Evolutionary conservation across 768 basidiomycete species (phyloP).

Genomic region (Amanita thiersii): DNA sequence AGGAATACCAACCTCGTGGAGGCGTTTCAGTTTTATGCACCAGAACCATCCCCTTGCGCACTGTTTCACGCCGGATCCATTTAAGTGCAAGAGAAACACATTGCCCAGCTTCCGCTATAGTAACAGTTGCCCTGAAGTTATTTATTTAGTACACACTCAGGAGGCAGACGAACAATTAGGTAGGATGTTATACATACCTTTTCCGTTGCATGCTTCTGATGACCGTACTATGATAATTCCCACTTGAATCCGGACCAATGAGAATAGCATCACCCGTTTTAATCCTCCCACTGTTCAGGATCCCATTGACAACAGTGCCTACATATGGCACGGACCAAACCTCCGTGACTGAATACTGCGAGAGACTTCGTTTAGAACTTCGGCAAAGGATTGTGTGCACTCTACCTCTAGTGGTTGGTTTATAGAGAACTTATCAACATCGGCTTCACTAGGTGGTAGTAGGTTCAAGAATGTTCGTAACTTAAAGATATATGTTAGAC

Average conservation of each 20-base stretch:
- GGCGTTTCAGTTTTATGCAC: slow-evolving; percentile 72
- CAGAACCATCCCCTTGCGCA: slow-evolving; percentile 94
- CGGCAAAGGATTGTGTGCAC: background rate
- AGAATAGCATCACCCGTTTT: slow-evolving; percentile 77
- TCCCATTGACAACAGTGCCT: slow-evolving; percentile 79
- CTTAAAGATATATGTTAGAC: slow-evolving; percentile 24
- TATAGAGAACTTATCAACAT: slow-evolving; percentile 69
- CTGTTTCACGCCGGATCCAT: slow-evolving; percentile 68
- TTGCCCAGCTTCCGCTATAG: slow-evolving; percentile 89
- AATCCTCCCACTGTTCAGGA: slow-evolving; percentile 66
- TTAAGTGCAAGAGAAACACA: slow-evolving; percentile 92
- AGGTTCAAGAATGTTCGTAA: slow-evolving; percentile 88
- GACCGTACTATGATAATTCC: slow-evolving; percentile 71
- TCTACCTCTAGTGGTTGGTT: slow-evolving; percentile 75
- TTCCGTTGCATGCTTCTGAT: slow-evolving; percentile 95
- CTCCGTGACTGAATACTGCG: slow-evolving; percentile 76
- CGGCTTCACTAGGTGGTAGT: slow-evolving; percentile 80
- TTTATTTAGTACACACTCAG: slow-evolving; percentile 1
- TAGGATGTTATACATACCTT: too few relatives aligned
- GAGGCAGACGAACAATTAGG: background rate
- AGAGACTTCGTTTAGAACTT: slow-evolving; percentile 1
- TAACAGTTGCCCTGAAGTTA: slow-evolving; percentile 60
- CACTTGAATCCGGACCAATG: slow-evolving; percentile 89
- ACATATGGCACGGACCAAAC: slow-evolving; percentile 86
- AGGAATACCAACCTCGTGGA: slow-evolving; percentile 50